Percentiles rank a stretch among this genome's conserved stretches.
Conservation (phyloP, 2,329 filamentous ascomycete species). For the Capronia coronata region DNA sequence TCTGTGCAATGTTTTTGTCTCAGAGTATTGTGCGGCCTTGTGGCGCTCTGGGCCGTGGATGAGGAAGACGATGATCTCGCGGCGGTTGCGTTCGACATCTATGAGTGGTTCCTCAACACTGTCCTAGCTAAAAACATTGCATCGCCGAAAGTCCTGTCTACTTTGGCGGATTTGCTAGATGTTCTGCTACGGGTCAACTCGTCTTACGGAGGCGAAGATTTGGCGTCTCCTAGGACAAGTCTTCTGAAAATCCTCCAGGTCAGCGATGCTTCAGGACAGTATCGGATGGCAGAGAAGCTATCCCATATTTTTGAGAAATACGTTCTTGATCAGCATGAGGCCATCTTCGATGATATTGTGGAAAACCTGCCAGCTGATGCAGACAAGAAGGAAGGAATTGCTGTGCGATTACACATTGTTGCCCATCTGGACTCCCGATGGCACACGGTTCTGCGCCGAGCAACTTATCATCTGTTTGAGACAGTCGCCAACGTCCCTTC, state of each 20-base stretch:
- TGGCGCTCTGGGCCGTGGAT: slow-evolving; percentile 54
- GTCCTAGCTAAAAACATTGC: slow-evolving; percentile 62
- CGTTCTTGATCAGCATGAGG: slow-evolving; percentile 74
- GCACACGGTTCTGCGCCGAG: slow-evolving; percentile 77
- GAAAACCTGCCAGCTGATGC: slow-evolving; percentile 66
- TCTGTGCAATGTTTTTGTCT: slow-evolving; percentile 62
- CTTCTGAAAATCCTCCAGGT: slow-evolving; percentile 66
- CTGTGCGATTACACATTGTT: slow-evolving; percentile 70
- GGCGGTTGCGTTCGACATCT: slow-evolving; percentile 66
- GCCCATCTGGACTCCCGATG: slow-evolving; percentile 72
- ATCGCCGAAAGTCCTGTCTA: slow-evolving; percentile 62
- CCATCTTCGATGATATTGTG: slow-evolving; percentile 78
- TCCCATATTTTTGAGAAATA: slow-evolving; percentile 73
- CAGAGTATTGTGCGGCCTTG: slow-evolving; percentile 59
- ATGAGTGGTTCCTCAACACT: slow-evolving; percentile 65
- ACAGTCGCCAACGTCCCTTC: slow-evolving; percentile 65
- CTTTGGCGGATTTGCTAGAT: slow-evolving; percentile 63
- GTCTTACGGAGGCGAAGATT: slow-evolving; percentile 56
- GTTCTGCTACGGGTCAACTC: slow-evolving; percentile 61
- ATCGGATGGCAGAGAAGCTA: slow-evolving; percentile 62
- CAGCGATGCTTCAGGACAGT: slow-evolving; percentile 66
- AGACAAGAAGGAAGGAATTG: slow-evolving; percentile 72
- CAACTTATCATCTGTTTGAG: slow-evolving; percentile 92
- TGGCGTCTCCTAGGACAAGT: slow-evolving; percentile 61
- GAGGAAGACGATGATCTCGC: slow-evolving; percentile 52